Evolutionary conservation across 352 stramenopile species (phyloP), one percentile per base, ranked within the genome.

Genomic region (Pythium plurisporium): DNA sequence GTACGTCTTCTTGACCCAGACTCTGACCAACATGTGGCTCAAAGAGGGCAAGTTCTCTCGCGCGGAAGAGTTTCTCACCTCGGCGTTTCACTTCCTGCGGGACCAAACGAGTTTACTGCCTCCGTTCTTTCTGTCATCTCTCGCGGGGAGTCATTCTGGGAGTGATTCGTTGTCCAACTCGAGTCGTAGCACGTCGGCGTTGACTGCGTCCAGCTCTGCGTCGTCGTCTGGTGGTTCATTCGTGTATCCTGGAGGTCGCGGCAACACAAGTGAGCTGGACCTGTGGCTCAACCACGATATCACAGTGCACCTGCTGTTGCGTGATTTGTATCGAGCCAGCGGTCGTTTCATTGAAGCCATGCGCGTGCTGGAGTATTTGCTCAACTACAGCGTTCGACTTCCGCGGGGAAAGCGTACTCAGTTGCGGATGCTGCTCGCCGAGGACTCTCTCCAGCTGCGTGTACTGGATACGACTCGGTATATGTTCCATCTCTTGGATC

Each of bases 281-380:
- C 70, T 72, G 8, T 93, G 81, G 82, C 58, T 95, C 14, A 87
- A 81, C 49, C 82, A 95, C 51, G 81, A 93, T 27, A 84, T 95
- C 43, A 82, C 70, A n/a, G 53, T 95, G n/a, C 85, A 95, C 46
- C 58, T 95, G 29, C 65, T 90, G 25, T 59, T 95, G 9, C 81
- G 82, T 4, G 82, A 95, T 15, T 59, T 93, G 5, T 95, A 93
- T 52, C 78, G 74, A 17, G 80, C 81, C 5, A 92, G 80, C 49
- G 85, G 85, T 1, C 77, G 85, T n/a, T 88, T 74, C 10, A 62
- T 92, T 25, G 83, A 95, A 65, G 82, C 74, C 0, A 85, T 92
- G 68, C 76, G 76, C 14, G 81, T 95, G 0, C 55, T 95, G 3
- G 79, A 95, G 26, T 79, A 93, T 46, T 48, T 92, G 23, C 62